phyloP scores from a whole-genome alignment of 2,329 filamentous ascomycete species.

The Clonostachys rhizophaga region DNA sequence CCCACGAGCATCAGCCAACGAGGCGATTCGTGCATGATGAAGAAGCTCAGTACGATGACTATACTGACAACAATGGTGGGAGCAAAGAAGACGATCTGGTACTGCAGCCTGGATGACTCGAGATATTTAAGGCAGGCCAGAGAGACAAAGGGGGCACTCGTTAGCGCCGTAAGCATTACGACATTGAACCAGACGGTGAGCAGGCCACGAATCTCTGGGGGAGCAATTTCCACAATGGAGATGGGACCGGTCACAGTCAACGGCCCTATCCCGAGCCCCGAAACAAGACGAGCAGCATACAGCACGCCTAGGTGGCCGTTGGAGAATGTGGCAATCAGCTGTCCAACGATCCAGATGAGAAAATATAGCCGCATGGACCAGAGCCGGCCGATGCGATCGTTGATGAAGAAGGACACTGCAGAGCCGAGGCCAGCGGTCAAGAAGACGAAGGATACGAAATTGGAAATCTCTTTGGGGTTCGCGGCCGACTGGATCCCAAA shows the following conservation, averaged over 20 bases:
- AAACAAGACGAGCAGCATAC: slow-evolving; percentile 27
- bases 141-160: slow-evolving; percentile 20
- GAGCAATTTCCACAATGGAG: slow-evolving; percentile 32
- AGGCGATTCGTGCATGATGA: slow-evolving; percentile 12
- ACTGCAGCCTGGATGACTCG: slow-evolving; percentile 14
- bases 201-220: slow-evolving; percentile 29
- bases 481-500: slow-evolving; percentile 16
- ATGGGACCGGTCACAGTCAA: slow-evolving; percentile 28
- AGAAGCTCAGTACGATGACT: slow-evolving; percentile 18
- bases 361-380: slow-evolving; percentile 32
- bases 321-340: slow-evolving; percentile 21
- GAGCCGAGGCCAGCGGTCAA: slow-evolving; percentile 13
- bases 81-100: slow-evolving; percentile 15
- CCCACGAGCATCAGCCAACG: slow-evolving; percentile 16
- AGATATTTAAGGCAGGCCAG: slow-evolving; percentile 22
- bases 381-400: slow-evolving; percentile 26
- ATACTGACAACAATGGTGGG: slow-evolving; percentile 17
- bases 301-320: slow-evolving; percentile 15
- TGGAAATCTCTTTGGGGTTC: slow-evolving; percentile 12
- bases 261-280: slow-evolving; percentile 28
- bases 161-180: slow-evolving; percentile 24
- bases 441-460: slow-evolving; percentile 28
- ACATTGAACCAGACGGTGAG: slow-evolving; percentile 28
- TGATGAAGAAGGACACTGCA: slow-evolving; percentile 27
- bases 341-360: slow-evolving; percentile 22